Evolutionary conservation across 108 stramenopile species (phyloP).

Genomic region (Fistulifera solaris): DNA sequence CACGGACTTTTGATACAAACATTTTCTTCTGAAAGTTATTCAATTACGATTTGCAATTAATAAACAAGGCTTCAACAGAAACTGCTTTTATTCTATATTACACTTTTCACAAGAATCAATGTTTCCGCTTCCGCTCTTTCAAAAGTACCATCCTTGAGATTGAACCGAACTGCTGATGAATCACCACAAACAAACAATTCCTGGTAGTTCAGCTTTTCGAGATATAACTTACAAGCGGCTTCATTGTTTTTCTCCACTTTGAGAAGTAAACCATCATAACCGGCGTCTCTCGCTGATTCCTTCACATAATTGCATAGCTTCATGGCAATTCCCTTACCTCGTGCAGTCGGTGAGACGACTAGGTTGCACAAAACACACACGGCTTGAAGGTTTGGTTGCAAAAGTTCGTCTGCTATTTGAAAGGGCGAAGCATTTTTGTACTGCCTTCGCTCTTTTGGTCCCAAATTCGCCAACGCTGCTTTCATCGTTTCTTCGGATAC

Average conservation of each 20-base stretch:
- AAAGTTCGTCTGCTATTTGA: slow-evolving; percentile 33
- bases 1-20: slow-evolving; percentile 11
- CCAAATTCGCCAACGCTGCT: slow-evolving; percentile 18
- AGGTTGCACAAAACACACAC: slow-evolving; percentile 52
- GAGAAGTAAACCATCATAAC: slow-evolving; percentile 35
- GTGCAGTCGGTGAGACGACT: slow-evolving; percentile 39
- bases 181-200: too few relatives aligned
- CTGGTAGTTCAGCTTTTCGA: slow-evolving; percentile 40
- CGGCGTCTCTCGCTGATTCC: slow-evolving; percentile 33
- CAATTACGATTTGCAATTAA: too few relatives aligned
- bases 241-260: slow-evolving; percentile 47
- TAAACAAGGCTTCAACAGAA: too few relatives aligned
- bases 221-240: slow-evolving; percentile 47
- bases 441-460: slow-evolving; percentile 48
- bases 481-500: slow-evolving; percentile 38
- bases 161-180: too few relatives aligned
- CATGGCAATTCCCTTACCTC: slow-evolving; percentile 40
- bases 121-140: too few relatives aligned
- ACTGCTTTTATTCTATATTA: too few relatives aligned
- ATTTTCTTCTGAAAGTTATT: too few relatives aligned
- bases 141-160: too few relatives aligned
- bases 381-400: slow-evolving; percentile 32
- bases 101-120: too few relatives aligned
- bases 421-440: slow-evolving; percentile 48
- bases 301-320: slow-evolving; percentile 46